Base-by-base conservation (phyloP, 148 eudicot species). In the Camellia japonica region DNA sequence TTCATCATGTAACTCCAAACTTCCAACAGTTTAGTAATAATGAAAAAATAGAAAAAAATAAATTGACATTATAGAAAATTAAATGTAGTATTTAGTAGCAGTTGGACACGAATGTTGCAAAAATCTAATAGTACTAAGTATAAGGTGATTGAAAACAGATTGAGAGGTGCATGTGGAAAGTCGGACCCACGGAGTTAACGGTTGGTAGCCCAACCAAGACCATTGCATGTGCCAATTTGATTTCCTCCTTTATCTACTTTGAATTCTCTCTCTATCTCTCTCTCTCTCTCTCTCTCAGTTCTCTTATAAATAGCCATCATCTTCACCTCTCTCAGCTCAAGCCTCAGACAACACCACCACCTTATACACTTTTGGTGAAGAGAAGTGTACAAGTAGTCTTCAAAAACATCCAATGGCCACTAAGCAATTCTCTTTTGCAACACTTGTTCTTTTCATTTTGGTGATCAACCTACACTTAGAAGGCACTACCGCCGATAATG, bases 151-250 rank as follows among this genome's bases (percentile, higher is more conserved):
- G 15, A n/a, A 23, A 19, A 16, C 23, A 2, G 38, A 64, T 41
- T 18, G 70, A 46, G 49, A 63, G 52, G 13, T 23, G 71, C 60
- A 20, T 38, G 71, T 75, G 78, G 64, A 65, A 7, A 11, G 64
- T 52, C 3, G 77, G 83, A 16, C 83, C 83, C 79, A 56, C 46
- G 41, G 30, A 64, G 55, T 30, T 2, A 61, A 16, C 71, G 52
- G 55, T 73, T 51, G 76, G 52, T 67, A 63, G 64, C 63, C 83
- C 78, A 74, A 80, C 83, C 58, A 56, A 47, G 67, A 16, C 78
- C 59, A 66, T 15, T 66, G 83, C 79, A 80, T 67, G 73, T 52
- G 73, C 64, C 7, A 12, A 5, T 4, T 9, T 47, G 43, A 63
- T 18, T 20, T 30, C n/a, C n/a, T 64, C 13, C 44, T 6, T 49